These are phyloP conservation scores for Chalciporus sp. DNA, from an alignment of 1,284 basidiomycete genomes.

Conservation along the genomic window DNA sequence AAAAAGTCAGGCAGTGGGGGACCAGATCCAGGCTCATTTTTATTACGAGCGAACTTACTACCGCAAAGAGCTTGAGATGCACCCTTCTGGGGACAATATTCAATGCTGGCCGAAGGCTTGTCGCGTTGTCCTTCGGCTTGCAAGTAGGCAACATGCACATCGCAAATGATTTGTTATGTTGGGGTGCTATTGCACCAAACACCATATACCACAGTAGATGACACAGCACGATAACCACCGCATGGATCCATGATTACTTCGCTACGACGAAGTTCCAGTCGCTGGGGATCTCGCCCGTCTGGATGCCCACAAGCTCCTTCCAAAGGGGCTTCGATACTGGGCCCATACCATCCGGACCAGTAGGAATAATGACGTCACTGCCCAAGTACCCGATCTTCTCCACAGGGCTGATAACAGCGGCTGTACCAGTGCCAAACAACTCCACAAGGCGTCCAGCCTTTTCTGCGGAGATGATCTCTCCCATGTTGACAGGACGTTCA, in stretches of 20 bases:
- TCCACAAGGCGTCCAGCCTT: slow-evolving; percentile 78
- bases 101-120: no score
- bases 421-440: slow-evolving; percentile 94
- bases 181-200: background rate
- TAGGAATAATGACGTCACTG: slow-evolving; percentile 83
- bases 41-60: no score
- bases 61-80: no score
- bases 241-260: slow-evolving; percentile 20
- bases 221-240: background rate
- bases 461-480: slow-evolving; percentile 79
- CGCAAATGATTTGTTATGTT: background rate
- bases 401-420: slow-evolving; percentile 84
- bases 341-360: slow-evolving; percentile 87
- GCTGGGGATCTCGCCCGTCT: slow-evolving; percentile 83
- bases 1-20: no score
- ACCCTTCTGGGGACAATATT: no score
- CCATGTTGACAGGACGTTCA: slow-evolving; percentile 90
- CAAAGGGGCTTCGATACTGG: slow-evolving; percentile 82
- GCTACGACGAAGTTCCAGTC: slow-evolving; percentile 76
- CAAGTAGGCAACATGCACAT: no score
- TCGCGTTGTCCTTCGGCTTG: no score
- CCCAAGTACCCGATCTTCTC: slow-evolving; percentile 88
- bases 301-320: slow-evolving; percentile 86
- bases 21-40: no score
- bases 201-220: background rate